A percentile compares a stretch with the other conserved stretches of the same genome.
Conservation (phyloP, 1,139 yeast genomes). For the Taiozyma onychis region DNA sequence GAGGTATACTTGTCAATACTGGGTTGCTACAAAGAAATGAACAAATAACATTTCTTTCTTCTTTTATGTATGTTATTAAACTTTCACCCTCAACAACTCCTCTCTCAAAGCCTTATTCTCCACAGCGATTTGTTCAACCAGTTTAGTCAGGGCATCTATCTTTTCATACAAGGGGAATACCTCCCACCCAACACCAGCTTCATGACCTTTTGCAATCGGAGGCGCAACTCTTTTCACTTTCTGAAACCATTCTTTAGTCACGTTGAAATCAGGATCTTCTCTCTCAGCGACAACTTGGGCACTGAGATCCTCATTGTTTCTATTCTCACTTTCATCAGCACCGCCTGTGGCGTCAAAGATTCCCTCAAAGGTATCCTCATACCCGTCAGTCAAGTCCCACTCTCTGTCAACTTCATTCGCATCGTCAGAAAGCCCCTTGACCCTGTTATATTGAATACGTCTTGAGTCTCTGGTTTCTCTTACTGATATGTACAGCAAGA, state of each 20-base stretch:
- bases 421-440: conserved; percentile 64
- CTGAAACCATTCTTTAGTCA: conserved; percentile 43
- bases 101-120: conserved; percentile 16
- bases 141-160: conserved; percentile 27
- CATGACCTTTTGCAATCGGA: conserved; percentile 51
- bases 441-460: conserved; percentile 67
- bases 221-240: conserved; percentile 46
- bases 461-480: conserved; percentile 64
- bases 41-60: neutral
- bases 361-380: conserved; percentile 37
- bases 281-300: conserved; percentile 57
- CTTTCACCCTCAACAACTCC: conserved; percentile 1
- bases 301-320: conserved; percentile 33
- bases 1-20: conserved; percentile 62
- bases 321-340: conserved; percentile 6
- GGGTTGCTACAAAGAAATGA: conserved; percentile 48
- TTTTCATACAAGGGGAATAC: conserved; percentile 46
- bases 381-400: conserved; percentile 84
- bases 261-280: conserved; percentile 66
- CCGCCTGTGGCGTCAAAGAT: conserved; percentile 22
- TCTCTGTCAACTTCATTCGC: conserved; percentile 75
- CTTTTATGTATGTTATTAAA: too few species aligned
- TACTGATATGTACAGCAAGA: conserved; percentile 52
- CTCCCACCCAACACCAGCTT: conserved; percentile 63
- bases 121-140: conserved; percentile 23